Evolutionary conservation across 441 rosid genomes (phyloP), one percentile per base, ranked within the genome.

Genomic region (Isatis lusitanica): DNA sequence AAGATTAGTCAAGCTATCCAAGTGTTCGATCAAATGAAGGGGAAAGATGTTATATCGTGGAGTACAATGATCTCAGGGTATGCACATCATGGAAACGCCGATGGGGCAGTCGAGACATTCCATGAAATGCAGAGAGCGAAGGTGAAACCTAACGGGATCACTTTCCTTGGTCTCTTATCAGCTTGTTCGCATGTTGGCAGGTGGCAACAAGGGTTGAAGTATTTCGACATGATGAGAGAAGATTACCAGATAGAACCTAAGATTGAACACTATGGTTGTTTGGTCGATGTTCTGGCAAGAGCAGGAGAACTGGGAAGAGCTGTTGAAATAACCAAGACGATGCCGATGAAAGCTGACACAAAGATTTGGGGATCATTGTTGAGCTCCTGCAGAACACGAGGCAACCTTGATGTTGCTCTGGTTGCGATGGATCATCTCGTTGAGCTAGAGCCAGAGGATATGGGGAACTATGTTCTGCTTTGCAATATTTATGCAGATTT

Each of bases 171-270:
- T 26, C 71, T 86, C 55, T 75, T 89, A 43, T 84, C 88, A 15
- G 94, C 89, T 74, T 87, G 92, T 79, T 75, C 87, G 7, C 93
- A 88, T 65, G 85, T 88, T 52, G 88, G 93, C 10, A 13, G 84
- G 3, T 85, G 89, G 83, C 43, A 74, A n/a, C 77, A 81, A 67
- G 91, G 86, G 21, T 21, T 85, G 16, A 56, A 17, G 46, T 86
- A 85, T 60, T 86, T 88, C 17, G 79, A 82, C 61, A 72, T 74
- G 40, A 85, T 88, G 91, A 79, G 33, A 67, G 71, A 58, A 10
- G 74, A 78, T 18, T 81, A 78, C 31, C 66, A 33, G 0, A 81
- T 85, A 46, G 84, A 83, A 30, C 90, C 87, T 1, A 80, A 70
- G 70, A 71, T 85, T 0, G 87, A 82, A 71, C 91, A 89, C 64